phyloP scores from a whole-genome alignment of 352 stramenopile species.

The Thalassiosira sp. region DNA sequence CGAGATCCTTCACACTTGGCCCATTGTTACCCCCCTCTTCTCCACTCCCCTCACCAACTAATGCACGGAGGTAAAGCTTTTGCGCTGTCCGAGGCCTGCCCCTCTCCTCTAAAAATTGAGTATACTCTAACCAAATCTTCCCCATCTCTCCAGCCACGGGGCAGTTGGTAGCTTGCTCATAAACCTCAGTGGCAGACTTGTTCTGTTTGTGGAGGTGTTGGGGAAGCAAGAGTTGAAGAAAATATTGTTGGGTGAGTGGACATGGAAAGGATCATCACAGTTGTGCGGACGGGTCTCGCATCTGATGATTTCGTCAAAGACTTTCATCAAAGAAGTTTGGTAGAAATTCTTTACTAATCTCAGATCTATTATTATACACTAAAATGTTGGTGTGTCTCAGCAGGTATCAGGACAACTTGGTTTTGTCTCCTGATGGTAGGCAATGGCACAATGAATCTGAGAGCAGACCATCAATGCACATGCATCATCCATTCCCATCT shows the following conservation, averaged over 20 bases:
- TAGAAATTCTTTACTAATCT: slow-evolving; percentile 17
- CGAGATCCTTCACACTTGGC: slow-evolving; percentile 52
- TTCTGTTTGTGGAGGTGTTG: slow-evolving; percentile 6
- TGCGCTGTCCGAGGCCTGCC: slow-evolving; percentile 64
- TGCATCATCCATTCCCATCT: not conserved
- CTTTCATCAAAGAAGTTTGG: slow-evolving; percentile 12
- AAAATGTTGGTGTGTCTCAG: slow-evolving; percentile 10
- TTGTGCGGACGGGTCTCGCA: not conserved
- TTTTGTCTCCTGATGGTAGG: not conserved
- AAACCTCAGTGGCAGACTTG: slow-evolving; percentile 79
- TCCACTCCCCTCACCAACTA: slow-evolving; percentile 47
- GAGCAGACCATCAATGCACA: not conserved
- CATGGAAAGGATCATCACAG: too few species aligned
- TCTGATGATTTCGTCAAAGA: not conserved
- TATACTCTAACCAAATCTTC: slow-evolving; percentile 76
- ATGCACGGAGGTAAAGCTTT: slow-evolving; percentile 74
- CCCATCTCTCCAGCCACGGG: slow-evolving; percentile 60
- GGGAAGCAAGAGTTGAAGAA: not conserved
- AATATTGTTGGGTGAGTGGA: slow-evolving; percentile 4
- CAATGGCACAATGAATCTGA: not conserved
- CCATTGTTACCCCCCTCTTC: slow-evolving; percentile 15
- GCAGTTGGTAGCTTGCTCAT: slow-evolving; percentile 71
- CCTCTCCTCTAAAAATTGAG: slow-evolving; percentile 71
- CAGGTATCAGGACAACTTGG: not conserved
- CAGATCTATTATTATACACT: slow-evolving; percentile 37